These are phyloP conservation scores for Aspergillus phoenicis DNA, from an alignment of 2,329 filamentous ascomycete species.

Conservation along the genomic window DNA sequence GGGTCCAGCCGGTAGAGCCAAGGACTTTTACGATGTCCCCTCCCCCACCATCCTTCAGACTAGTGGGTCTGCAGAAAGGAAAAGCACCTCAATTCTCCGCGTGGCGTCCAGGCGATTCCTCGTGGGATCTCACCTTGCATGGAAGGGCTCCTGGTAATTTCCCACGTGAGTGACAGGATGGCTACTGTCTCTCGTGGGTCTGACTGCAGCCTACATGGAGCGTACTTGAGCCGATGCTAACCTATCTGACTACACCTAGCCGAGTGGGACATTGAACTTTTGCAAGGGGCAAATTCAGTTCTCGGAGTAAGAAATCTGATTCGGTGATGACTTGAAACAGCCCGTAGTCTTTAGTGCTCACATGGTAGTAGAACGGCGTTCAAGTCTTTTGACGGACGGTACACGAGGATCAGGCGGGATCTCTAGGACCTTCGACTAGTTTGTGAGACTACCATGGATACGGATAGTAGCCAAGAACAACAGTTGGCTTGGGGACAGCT, in stretches of 20 bases:
- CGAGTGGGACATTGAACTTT: not conserved
- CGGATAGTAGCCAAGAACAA: too few species aligned
- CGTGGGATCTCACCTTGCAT: not conserved
- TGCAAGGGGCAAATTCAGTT: not conserved
- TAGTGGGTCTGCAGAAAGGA: not conserved
- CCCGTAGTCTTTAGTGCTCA: not conserved
- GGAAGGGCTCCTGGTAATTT: not conserved
- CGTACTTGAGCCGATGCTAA: not conserved
- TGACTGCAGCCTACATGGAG: not conserved
- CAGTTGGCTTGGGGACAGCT: too few species aligned
- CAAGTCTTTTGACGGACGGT: not conserved
- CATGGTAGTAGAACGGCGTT: not conserved
- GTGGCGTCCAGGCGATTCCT: not conserved
- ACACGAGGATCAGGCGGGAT: not conserved
- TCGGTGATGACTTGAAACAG: not conserved
- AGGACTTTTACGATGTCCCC: not conserved
- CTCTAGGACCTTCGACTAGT: too few species aligned
- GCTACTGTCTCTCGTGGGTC: not conserved
- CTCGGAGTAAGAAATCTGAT: not conserved
- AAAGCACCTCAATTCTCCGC: not conserved
- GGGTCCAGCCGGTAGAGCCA: not conserved
- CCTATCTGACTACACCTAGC: not conserved
- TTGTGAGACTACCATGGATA: too few species aligned
- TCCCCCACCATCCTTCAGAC: not conserved
- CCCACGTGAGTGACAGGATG: not conserved